phyloP scores from a whole-genome alignment of 495 filamentous ascomycete genomes.

The Penicillium canescens region DNA sequence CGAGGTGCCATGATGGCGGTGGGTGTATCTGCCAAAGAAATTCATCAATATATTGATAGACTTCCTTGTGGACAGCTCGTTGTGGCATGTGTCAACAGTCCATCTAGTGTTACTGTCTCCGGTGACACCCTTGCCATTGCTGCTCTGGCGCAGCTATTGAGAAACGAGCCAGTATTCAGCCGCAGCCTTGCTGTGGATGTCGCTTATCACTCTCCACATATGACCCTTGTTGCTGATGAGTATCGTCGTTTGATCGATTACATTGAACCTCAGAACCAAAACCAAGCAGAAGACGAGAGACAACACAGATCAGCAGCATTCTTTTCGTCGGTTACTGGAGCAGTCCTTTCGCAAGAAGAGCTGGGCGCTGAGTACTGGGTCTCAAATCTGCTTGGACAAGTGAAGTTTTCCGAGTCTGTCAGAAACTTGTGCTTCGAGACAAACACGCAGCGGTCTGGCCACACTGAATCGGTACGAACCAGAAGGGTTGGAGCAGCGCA shows the following conservation, averaged over 20 bases:
- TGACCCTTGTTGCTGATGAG: conserved; percentile 33
- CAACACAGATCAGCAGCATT: conserved; percentile 6
- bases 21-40: conserved; percentile 23
- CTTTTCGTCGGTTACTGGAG: conserved; percentile 44
- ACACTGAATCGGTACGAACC: neutral
- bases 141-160: conserved; percentile 43
- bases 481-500: conserved; percentile 6
- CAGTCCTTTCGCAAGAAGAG: conserved; percentile 6
- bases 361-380: conserved; percentile 41
- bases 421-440: conserved; percentile 21
- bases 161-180: conserved; percentile 49
- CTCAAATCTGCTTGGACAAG: conserved; percentile 36
- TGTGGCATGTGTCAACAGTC: conserved; percentile 51
- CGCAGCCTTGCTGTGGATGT: conserved; percentile 56
- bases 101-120: conserved; percentile 44
- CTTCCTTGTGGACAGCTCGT: conserved; percentile 15
- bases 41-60: conserved; percentile 13
- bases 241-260: conserved; percentile 22
- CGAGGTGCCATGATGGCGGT: conserved; percentile 39
- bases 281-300: neutral
- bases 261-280: conserved; percentile 3
- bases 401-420: conserved; percentile 39
- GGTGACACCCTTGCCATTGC: conserved; percentile 32
- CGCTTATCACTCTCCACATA: conserved; percentile 67
- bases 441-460: neutral